Evolutionary conservation across 2,329 filamentous ascomycete genomes (phyloP), one percentile per base, ranked within the genome.

Genomic region (Trichoderma citrinoviride): DNA sequence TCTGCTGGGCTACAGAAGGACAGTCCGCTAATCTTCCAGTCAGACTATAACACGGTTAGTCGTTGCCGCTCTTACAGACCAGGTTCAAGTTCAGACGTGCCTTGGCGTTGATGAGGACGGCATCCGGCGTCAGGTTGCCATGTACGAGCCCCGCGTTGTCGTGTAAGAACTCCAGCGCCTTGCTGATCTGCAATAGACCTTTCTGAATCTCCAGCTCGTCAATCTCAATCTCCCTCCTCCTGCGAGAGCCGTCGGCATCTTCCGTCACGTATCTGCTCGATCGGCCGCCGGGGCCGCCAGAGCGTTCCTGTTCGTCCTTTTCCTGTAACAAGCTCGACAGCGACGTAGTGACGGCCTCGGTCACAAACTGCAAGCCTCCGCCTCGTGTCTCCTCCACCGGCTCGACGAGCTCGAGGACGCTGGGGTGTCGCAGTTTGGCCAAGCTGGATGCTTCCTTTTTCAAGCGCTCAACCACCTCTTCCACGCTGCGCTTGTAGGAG

Each of bases 131-230:
- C 68, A 99, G 77, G 74, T 99, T 99, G 54, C 91, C 92, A 77
- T 99, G 95, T 0, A 98, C 92, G 55, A 99, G 83, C 0, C 92
- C 92, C 10, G 94, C 94, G 74, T 94, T 97, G 74, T 98, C 94
- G 74, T 98, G 94, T 66, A 98, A 79, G 74, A 98, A 98, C 77
- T 98, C 94, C 33, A 98, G 82, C 3, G 93, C 94, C 76, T 97
- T 97, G 73, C 90, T 93, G 68, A 99, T 85, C 76, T 99, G 95
- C 67, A 98, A 80, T 68, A 99, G 77, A 0, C 95, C 95, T 78
- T 99, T 99, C 76, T 99, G 95, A 71, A 98, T 96, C 77, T 99
- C 95, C 66, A 99, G 81, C 78, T 98, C 95, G 74, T 99, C 95
- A 67, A 99, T 92, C 75, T 98, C 94, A 15, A 97, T 78, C 73